Conservation (phyloP, 164 flowering plant genomes). For the Nymphaea thermarum region DNA sequence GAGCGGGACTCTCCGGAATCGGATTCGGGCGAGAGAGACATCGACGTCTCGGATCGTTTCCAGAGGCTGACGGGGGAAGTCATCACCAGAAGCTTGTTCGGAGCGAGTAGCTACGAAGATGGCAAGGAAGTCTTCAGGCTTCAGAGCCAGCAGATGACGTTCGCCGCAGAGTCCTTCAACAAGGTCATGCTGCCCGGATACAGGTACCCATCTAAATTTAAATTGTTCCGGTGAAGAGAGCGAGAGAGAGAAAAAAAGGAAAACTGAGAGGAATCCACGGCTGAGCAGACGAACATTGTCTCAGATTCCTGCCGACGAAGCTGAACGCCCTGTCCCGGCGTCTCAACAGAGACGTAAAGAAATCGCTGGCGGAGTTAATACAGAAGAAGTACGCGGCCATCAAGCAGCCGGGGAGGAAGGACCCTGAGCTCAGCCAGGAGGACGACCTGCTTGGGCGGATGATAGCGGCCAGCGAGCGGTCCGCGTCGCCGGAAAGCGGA, state of each 20-base stretch:
- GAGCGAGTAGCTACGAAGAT: conserved; percentile 62
- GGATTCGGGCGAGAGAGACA: conserved; percentile 49
- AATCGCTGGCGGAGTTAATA: conserved; percentile 47
- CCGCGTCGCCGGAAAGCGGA: conserved; percentile 1
- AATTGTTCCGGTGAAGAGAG: too few relatives aligned
- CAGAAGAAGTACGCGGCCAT: conserved; percentile 18
- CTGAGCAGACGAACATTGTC: background rate
- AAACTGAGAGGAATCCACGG: too few relatives aligned
- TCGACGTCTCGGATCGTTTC: conserved; percentile 75
- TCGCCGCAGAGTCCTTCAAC: conserved; percentile 70
- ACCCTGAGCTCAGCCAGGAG: conserved; percentile 4
- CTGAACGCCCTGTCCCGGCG: conserved; percentile 66
- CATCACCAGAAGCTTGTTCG: conserved; percentile 65
- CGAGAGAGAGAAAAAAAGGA: too few relatives aligned
- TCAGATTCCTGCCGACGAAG: conserved; percentile 69
- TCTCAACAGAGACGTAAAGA: conserved; percentile 57
- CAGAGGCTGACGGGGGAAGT: conserved; percentile 63
- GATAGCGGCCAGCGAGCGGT: conserved; percentile 15
- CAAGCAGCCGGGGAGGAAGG: background rate
- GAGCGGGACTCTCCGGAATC: conserved; percentile 13
- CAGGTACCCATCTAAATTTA: conserved; percentile 23
- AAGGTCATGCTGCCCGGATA: conserved; percentile 82
- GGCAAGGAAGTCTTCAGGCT: conserved; percentile 66
- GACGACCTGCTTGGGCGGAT: conserved; percentile 57
- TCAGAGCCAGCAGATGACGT: conserved; percentile 69